Evolutionary conservation across 78 protist genomes (phyloP).

Genomic region (Emiliania huxleyi): DNA sequence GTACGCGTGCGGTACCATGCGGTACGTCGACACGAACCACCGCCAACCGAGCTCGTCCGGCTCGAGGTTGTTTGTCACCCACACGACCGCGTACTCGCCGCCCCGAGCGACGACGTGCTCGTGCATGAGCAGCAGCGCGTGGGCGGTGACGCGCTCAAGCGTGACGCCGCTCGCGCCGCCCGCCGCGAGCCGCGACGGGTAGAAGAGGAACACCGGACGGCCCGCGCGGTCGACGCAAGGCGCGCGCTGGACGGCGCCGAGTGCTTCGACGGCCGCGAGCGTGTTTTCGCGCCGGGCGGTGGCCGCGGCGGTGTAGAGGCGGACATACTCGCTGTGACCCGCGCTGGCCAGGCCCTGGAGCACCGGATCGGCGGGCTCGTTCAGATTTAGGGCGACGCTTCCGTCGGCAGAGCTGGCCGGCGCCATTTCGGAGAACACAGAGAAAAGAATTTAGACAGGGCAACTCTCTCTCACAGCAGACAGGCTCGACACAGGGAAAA

Average conservation of each 20-base stretch:
- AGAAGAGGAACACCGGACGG: neutral
- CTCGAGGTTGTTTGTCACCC: neutral
- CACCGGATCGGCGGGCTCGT: neutral
- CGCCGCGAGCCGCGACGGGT: neutral
- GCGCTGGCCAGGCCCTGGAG: neutral
- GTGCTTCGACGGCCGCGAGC: neutral
- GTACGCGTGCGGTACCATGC: neutral
- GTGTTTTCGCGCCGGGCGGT: neutral
- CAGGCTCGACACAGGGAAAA: no score
- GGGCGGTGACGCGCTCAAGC: neutral
- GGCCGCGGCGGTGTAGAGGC: neutral
- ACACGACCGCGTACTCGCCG: neutral
- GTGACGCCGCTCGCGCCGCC: neutral
- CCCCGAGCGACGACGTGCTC: neutral
- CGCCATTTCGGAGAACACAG: no score
- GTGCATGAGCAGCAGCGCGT: neutral
- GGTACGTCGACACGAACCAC: neutral
- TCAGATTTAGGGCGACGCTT: neutral
- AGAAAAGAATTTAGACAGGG: no score
- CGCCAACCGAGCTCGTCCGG: neutral
- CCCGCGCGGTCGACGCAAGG: neutral
- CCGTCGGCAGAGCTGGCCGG: no score
- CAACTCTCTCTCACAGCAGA: no score
- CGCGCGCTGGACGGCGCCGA: neutral
- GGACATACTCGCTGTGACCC: neutral